Percentiles rank a stretch among this genome's conserved stretches.
phyloP scores from a whole-genome alignment of 768 basidiomycete genomes.

The Suillus variegatus region DNA sequence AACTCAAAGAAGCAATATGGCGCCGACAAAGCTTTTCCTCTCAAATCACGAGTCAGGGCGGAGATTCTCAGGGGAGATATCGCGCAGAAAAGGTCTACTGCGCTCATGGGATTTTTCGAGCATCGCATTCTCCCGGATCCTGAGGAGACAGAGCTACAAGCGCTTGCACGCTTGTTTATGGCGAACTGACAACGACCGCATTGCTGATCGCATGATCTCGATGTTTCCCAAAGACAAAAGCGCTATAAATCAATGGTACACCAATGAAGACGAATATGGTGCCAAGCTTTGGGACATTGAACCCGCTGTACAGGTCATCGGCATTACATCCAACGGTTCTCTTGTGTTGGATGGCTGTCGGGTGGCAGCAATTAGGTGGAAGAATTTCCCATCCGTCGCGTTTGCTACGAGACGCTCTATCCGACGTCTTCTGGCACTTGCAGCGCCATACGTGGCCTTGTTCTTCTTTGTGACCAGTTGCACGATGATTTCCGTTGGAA shows the following conservation, averaged over 20 bases:
- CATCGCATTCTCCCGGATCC: slow-evolving; percentile 23
- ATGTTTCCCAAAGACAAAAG: slow-evolving; percentile 13
- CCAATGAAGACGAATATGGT: slow-evolving; percentile 19
- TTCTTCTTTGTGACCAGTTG: neutral
- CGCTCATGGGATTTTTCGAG: slow-evolving; percentile 29
- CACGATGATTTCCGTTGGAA: neutral
- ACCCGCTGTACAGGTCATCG: slow-evolving; percentile 18
- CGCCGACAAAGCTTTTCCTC: slow-evolving; percentile 4
- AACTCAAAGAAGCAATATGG: slow-evolving; percentile 27
- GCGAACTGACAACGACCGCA: slow-evolving; percentile 24
- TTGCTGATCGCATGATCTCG: slow-evolving; percentile 25
- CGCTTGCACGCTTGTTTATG: slow-evolving; percentile 24
- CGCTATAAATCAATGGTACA: slow-evolving; percentile 19
- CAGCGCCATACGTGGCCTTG: slow-evolving; percentile 12
- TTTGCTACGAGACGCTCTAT: slow-evolving; percentile 20
- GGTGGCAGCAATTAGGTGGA: slow-evolving; percentile 23
- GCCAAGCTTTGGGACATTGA: slow-evolving; percentile 24
- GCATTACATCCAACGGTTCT: slow-evolving; percentile 17
- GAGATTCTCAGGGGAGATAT: neutral
- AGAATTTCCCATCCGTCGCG: slow-evolving; percentile 20
- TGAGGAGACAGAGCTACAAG: slow-evolving; percentile 21
- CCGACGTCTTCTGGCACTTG: slow-evolving; percentile 10
- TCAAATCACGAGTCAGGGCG: neutral
- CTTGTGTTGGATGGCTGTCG: slow-evolving; percentile 28
- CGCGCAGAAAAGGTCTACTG: slow-evolving; percentile 25